Base-by-base conservation (phyloP, 2,329 filamentous ascomycete species). In the Penicillium verrucosum region DNA sequence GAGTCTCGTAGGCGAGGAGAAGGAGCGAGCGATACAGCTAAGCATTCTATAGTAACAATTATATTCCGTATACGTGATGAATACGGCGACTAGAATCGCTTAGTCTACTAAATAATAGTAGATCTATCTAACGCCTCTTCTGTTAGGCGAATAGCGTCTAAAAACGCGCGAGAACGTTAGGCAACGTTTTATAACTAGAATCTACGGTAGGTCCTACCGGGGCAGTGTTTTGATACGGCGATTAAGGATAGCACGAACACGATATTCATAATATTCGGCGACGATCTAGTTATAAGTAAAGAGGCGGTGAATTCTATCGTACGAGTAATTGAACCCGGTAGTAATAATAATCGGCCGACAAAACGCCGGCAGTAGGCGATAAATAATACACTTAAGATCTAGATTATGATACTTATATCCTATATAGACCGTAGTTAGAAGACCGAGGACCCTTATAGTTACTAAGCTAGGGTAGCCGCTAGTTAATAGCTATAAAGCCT, bases 161-260 rank as follows among this genome's bases (percentile, higher is more conserved):
- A n/a, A n/a, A n/a, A n/a, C n/a, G n/a, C n/a, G n/a, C n/a, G n/a
- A n/a, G n/a, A n/a, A n/a, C n/a, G n/a, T n/a, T n/a, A n/a, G n/a
- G n/a, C n/a, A n/a, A n/a, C n/a, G n/a, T n/a, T n/a, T n/a, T n/a
- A n/a, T n/a, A n/a, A n/a, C n/a, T n/a, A n/a, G n/a, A n/a, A n/a
- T n/a, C n/a, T n/a, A n/a, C n/a, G n/a, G n/a, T n/a, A n/a, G n/a
- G n/a, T n/a, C n/a, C n/a, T n/a, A n/a, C n/a, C n/a, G n/a, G n/a
- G n/a, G 29, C 10, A 30, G 29, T 30, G 29, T 51, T 60, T 64
- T 51, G 21, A 60, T 45, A 49, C 61, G 43, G 61, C 56, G 16
- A 58, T 60, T 32, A 27, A 58, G 40, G 60, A 64, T 56, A 40
- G 44, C 23, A 64, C 51, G 30, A 63, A 62, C 30, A 62, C 51